Evolutionary conservation across 805 yeast genomes (phyloP).

Genomic region (Ogataea pini): DNA sequence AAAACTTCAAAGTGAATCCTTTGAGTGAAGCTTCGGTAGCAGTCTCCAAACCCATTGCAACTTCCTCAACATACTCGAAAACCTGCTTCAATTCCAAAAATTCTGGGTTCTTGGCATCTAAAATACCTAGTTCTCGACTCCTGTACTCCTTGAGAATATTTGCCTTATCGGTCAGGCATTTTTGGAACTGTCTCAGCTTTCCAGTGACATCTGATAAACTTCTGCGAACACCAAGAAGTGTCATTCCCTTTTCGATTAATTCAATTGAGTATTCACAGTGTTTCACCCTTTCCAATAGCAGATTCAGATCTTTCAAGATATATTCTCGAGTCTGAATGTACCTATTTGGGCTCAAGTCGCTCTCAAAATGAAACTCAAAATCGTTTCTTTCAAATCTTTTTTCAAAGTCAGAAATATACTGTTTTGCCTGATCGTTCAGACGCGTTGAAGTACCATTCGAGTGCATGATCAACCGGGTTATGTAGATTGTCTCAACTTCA

Average conservation of each 20-base stretch:
- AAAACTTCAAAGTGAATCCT: neutral
- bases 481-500: constrained; percentile 3
- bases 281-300: neutral
- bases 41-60: constrained; percentile 1
- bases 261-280: neutral
- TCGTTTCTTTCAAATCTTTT: constrained; percentile 6
- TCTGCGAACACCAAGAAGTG: constrained; percentile 4
- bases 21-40: constrained; percentile 6
- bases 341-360: constrained; percentile 4
- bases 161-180: neutral
- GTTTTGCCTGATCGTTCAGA: neutral
- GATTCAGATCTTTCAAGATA: neutral
- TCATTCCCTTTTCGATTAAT: constrained; percentile 10
- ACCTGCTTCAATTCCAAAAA: neutral
- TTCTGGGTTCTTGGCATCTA: neutral
- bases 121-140: constrained; percentile 7
- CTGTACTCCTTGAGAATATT: constrained; percentile 2
- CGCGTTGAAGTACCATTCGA: constrained; percentile 6
- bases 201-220: neutral
- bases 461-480: constrained; percentile 8
- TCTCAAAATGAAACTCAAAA: constrained; percentile 1
- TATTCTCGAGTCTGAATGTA: constrained; percentile 11
- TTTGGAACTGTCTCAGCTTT: neutral
- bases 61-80: neutral
- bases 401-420: constrained; percentile 9